These are phyloP conservation scores for Aphanomyces euteiches DNA, from an alignment of 352 stramenopile genomes.

Conservation along the genomic window DNA sequence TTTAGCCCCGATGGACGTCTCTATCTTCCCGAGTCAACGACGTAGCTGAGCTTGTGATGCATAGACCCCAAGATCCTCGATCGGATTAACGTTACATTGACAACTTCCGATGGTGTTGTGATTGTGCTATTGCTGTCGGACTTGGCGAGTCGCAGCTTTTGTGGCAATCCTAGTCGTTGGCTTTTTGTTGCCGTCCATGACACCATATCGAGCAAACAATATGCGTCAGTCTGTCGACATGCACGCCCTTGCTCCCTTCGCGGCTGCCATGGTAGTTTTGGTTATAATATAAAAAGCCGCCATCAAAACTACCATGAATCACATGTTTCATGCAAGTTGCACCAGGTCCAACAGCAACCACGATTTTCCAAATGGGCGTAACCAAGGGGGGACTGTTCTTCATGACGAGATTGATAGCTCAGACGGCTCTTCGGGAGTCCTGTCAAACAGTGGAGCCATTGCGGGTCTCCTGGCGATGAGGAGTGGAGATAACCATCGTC, in stretches of 20 bases:
- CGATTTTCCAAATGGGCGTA: no score
- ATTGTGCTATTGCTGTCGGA: constrained; percentile 17
- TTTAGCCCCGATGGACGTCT: background rate
- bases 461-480: no score
- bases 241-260: background rate
- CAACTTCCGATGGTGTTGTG: constrained; percentile 5
- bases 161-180: constrained; percentile 30
- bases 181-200: constrained; percentile 1
- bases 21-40: background rate
- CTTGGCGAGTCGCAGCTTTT: constrained; percentile 16
- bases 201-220: background rate
- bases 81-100: background rate
- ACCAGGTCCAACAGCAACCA: no score
- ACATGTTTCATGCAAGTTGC: background rate
- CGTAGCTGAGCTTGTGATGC: background rate
- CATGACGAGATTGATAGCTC: no score
- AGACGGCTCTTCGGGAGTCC: no score
- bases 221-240: background rate
- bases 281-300: no score
- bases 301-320: constrained; percentile 9
- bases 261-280: background rate
- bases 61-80: background rate
- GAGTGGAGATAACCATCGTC: no score
- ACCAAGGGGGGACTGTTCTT: no score
- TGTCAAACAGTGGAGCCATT: no score